Conservation (phyloP, 148 eudicot genomes). For the Camellia sinensis region DNA sequence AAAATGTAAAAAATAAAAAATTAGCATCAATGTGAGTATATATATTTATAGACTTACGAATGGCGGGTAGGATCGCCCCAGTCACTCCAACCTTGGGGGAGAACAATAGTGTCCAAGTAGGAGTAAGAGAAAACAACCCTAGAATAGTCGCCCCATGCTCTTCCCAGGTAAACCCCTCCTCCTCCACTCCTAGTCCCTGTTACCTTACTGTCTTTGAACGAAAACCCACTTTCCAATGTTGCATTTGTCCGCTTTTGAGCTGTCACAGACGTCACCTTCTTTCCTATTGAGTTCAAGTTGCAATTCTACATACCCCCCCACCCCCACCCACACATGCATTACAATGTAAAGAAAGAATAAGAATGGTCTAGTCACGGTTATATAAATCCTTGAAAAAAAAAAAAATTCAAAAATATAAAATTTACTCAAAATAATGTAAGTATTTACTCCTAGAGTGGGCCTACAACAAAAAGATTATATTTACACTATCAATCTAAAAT, state of each 20-base stretch:
- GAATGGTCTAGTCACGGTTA: neutral
- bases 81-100: slow-evolving; percentile 65
- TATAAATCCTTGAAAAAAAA: too few species aligned
- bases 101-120: slow-evolving; percentile 50
- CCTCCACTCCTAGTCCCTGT: slow-evolving; percentile 37
- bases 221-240: slow-evolving; percentile 57
- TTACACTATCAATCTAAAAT: too few species aligned
- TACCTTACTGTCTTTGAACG: slow-evolving; percentile 52
- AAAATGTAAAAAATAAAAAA: too few species aligned
- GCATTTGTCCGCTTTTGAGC: slow-evolving; percentile 53
- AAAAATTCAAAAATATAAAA: too few species aligned
- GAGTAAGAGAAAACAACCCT: slow-evolving; percentile 66
- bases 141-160: slow-evolving; percentile 74
- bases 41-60: slow-evolving; percentile 22
- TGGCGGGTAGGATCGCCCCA: slow-evolving; percentile 47
- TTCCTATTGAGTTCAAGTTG: slow-evolving; percentile 46
- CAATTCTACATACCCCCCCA: slow-evolving; percentile 42
- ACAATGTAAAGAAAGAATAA: neutral
- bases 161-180: slow-evolving; percentile 46
- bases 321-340: neutral
- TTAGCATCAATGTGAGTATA: neutral
- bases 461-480: too few species aligned
- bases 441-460: too few species aligned
- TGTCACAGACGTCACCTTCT: slow-evolving; percentile 53
- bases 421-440: too few species aligned